Conservation (phyloP, 208 protist genomes). For the Naegleria fowleri region DNA sequence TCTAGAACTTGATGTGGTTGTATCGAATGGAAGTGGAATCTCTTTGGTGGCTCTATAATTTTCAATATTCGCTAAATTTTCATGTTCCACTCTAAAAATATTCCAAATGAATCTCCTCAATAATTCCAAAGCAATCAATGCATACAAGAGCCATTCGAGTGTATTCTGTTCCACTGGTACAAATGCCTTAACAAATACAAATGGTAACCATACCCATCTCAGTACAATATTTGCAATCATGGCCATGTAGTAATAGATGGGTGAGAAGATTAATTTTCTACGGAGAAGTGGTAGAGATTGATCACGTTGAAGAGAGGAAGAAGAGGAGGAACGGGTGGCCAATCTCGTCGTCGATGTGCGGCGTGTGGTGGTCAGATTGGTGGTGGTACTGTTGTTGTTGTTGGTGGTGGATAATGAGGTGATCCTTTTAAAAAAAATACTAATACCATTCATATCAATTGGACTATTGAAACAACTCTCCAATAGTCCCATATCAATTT, state of each 20-base stretch:
- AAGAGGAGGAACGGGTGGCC: too few species aligned
- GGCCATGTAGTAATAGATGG: neutral
- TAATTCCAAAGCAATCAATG: neutral
- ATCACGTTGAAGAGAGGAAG: too few species aligned
- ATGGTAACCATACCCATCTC: neutral
- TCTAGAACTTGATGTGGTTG: neutral
- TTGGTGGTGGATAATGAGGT: too few species aligned
- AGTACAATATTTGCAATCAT: conserved; percentile 13
- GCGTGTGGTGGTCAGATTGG: too few species aligned
- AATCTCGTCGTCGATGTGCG: too few species aligned
- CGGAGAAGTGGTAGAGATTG: neutral
- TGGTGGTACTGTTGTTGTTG: too few species aligned
- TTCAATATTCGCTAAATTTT: neutral
- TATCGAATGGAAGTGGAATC: conserved; percentile 6
- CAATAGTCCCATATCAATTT: conserved; percentile 15
- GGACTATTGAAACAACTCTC: too few species aligned
- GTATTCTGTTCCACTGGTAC: neutral
- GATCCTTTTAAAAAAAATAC: too few species aligned
- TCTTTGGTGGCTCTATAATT: conserved; percentile 9
- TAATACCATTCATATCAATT: too few species aligned
- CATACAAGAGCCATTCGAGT: neutral
- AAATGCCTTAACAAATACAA: neutral
- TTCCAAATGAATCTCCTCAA: conserved; percentile 21
- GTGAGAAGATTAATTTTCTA: neutral
- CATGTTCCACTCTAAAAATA: conserved; percentile 6